Percentiles rank a stretch among this genome's conserved stretches.
Evolutionary conservation across 179 eudicot genomes (phyloP).

Genomic region (Carnegiea gigantea): DNA sequence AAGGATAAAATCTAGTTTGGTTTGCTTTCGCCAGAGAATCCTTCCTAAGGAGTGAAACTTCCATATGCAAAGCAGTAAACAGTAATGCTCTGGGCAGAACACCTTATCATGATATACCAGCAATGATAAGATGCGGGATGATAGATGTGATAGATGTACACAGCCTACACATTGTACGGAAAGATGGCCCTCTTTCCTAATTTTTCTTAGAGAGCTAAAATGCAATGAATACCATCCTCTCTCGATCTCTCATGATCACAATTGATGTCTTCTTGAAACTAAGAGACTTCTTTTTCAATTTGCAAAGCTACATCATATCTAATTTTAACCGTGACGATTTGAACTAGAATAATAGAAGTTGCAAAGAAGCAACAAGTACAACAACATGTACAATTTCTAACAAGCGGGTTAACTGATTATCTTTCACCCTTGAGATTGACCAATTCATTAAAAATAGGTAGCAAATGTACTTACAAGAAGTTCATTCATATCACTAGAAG

Average conservation of each 20-base stretch:
- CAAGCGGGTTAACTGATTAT: neutral
- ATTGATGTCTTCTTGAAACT: neutral
- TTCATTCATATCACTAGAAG: constrained; percentile 97
- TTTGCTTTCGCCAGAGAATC: neutral
- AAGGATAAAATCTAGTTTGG: neutral
- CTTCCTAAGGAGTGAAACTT: neutral
- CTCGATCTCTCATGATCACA: neutral
- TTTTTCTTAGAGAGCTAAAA: neutral
- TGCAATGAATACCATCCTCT: neutral
- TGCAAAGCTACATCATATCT: neutral
- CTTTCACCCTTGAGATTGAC: no score
- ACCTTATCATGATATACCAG: neutral
- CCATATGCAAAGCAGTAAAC: neutral
- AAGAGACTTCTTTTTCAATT: neutral
- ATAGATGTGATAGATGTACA: neutral
- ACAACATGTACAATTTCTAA: neutral
- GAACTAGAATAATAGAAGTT: neutral
- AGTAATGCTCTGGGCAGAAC: no score
- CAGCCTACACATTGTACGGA: neutral
- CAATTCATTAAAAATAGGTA: neutral
- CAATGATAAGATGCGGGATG: neutral
- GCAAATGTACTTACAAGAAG: constrained; percentile 61
- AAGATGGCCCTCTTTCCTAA: neutral
- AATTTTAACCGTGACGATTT: neutral
- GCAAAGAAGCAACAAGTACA: neutral